phyloP scores from a whole-genome alignment of 176 grass and related monocot genomes.

The Poa annua region DNA sequence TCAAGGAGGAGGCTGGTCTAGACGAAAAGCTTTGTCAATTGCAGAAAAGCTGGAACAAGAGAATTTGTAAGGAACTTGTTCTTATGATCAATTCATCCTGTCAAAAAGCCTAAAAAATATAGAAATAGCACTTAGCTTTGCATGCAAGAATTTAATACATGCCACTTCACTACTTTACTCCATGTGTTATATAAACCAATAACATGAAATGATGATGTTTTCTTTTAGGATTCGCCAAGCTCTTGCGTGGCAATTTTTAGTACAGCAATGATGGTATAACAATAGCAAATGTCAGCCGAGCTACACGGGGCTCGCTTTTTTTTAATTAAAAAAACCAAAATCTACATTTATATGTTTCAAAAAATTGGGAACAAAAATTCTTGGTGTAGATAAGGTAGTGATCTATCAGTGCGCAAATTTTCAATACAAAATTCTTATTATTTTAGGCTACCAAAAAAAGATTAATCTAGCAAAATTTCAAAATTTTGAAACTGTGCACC shows the following conservation, averaged over 20 bases:
- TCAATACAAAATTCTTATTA: too few species aligned
- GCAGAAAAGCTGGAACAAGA: conserved; percentile 93
- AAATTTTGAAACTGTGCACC: too few species aligned
- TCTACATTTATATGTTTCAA: too few species aligned
- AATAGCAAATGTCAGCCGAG: too few species aligned
- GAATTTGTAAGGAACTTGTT: conserved; percentile 81
- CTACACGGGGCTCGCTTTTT: too few species aligned
- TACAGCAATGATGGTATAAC: too few species aligned
- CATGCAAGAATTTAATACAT: conserved; percentile 36
- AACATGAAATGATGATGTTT: not conserved
- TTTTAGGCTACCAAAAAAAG: too few species aligned
- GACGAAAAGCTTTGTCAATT: conserved; percentile 79
- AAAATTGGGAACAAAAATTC: too few species aligned
- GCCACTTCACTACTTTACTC: conserved; percentile 3
- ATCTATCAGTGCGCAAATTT: too few species aligned
- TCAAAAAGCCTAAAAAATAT: conserved; percentile 15
- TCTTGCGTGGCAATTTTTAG: not conserved
- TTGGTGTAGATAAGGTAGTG: too few species aligned
- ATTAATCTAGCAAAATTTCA: too few species aligned
- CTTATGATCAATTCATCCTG: conserved; percentile 37
- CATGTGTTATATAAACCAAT: conserved; percentile 3
- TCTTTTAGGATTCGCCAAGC: not conserved
- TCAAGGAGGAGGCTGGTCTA: conserved; percentile 71
- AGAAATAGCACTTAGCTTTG: not conserved
- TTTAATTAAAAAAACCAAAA: too few species aligned